Conservation (phyloP, 371 early-diverging fungal species). For the Rhizopus stolonifer region DNA sequence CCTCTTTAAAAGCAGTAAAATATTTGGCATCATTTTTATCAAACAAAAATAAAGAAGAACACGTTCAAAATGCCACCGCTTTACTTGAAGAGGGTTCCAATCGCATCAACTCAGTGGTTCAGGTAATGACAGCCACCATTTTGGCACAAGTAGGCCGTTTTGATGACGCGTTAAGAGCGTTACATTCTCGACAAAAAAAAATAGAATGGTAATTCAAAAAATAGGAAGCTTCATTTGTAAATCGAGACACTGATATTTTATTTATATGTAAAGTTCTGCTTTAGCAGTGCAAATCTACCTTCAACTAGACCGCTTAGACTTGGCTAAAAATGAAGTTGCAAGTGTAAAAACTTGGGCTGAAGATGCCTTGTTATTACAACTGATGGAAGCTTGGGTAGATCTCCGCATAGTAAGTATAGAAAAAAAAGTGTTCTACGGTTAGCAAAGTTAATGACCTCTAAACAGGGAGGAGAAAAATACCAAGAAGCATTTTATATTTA, state of each 20-base stretch:
- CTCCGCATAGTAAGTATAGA: slow-evolving; percentile 55
- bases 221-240: too few relatives aligned
- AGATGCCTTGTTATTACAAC: slow-evolving; percentile 85
- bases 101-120: slow-evolving; percentile 44
- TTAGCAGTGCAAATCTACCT: slow-evolving; percentile 82
- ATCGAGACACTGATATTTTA: too few relatives aligned
- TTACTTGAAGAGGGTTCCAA: slow-evolving; percentile 50
- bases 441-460: too few relatives aligned
- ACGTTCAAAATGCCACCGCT: slow-evolving; percentile 38
- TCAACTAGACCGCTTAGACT: slow-evolving; percentile 78
- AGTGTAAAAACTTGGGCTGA: slow-evolving; percentile 83
- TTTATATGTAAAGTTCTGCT: slow-evolving; percentile 65
- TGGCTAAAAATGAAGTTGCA: slow-evolving; percentile 82
- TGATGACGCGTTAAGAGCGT: slow-evolving; percentile 60
- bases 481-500: slow-evolving; percentile 92
- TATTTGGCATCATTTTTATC: slow-evolving; percentile 54
- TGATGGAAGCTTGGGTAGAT: slow-evolving; percentile 91
- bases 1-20: slow-evolving; percentile 51
- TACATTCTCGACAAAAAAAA: slow-evolving; percentile 71
- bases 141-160: slow-evolving; percentile 43
- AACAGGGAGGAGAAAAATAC: slow-evolving; percentile 75
- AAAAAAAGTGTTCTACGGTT: not conserved
- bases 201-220: slow-evolving; percentile 87
- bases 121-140: slow-evolving; percentile 45
- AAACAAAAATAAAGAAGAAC: slow-evolving; percentile 41